These are phyloP conservation scores for Mortierella sp. DNA, from an alignment of 371 early-diverging fungal species.

Conservation along the genomic window DNA sequence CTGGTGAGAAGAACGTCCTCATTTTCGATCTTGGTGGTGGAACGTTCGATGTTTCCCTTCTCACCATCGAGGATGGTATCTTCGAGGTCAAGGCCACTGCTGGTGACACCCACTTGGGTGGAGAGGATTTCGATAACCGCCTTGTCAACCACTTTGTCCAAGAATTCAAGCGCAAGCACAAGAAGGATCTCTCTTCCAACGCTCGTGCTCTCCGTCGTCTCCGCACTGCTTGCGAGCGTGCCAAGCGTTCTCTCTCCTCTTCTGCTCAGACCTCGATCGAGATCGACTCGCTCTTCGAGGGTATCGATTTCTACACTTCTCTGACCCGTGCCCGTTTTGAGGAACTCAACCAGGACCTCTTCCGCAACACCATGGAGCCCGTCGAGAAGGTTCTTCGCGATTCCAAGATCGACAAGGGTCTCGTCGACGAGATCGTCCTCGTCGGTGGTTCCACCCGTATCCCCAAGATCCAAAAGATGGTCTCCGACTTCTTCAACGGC, in stretches of 20 bases:
- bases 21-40: constrained; percentile 99
- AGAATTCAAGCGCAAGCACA: constrained; percentile 94
- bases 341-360: constrained; percentile 95
- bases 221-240: constrained; percentile 96
- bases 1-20: constrained; percentile 89
- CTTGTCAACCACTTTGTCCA: constrained; percentile 90
- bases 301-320: constrained; percentile 93
- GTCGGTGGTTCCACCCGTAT: constrained; percentile 99
- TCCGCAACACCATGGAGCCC: constrained; percentile 94
- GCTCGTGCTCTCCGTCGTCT: constrained; percentile 95
- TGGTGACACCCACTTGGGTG: constrained; percentile 99
- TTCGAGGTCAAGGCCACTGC: constrained; percentile 96
- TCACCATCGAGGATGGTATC: constrained; percentile 95
- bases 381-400: constrained; percentile 96
- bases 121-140: constrained; percentile 98
- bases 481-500: constrained; percentile 97
- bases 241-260: constrained; percentile 95
- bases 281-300: constrained; percentile 96
- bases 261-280: constrained; percentile 92
- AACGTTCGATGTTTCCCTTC: constrained; percentile 97
- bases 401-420: constrained; percentile 93
- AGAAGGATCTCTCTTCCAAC: constrained; percentile 90
- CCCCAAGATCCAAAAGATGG: constrained; percentile 99
- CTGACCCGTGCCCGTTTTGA: constrained; percentile 98
- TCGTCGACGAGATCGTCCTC: constrained; percentile 96